Evolutionary conservation across 345 rosid genomes (phyloP).

Genomic region (Salix koriyanagi): DNA sequence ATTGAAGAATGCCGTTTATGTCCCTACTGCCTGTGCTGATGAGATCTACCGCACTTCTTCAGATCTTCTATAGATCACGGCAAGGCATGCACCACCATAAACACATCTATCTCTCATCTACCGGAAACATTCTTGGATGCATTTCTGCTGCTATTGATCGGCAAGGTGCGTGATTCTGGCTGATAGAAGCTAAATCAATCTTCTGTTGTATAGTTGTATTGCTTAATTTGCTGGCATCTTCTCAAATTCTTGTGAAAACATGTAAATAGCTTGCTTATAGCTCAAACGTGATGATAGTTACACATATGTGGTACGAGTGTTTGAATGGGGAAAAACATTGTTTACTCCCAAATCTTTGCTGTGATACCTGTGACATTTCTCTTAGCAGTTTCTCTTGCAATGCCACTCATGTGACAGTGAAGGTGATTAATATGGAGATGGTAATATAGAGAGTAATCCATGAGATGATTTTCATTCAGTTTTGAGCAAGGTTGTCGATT

Average conservation of each 20-base stretch:
- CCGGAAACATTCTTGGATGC: not conserved
- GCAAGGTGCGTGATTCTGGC: too few species aligned
- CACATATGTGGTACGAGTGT: too few species aligned
- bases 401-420: too few species aligned
- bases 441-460: too few species aligned
- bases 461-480: too few species aligned
- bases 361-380: too few species aligned
- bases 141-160: not conserved
- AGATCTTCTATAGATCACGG: constrained; percentile 21
- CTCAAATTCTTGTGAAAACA: not conserved
- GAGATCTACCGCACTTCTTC: constrained; percentile 50
- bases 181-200: not conserved
- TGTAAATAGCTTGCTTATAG: not conserved
- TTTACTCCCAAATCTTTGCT: too few species aligned
- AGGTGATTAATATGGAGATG: too few species aligned
- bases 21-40: constrained; percentile 53
- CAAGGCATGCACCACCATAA: not conserved
- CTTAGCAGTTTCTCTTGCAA: too few species aligned
- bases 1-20: constrained; percentile 59
- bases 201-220: not conserved
- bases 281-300: not conserved
- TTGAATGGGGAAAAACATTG: too few species aligned
- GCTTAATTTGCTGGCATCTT: not conserved
- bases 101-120: not conserved
- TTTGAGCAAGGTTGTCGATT: too few species aligned